Percentiles rank a stretch among this genome's conserved stretches.
Evolutionary conservation across 495 filamentous ascomycete genomes (phyloP).

Genomic region (Xanthoparmelia taractica): DNA sequence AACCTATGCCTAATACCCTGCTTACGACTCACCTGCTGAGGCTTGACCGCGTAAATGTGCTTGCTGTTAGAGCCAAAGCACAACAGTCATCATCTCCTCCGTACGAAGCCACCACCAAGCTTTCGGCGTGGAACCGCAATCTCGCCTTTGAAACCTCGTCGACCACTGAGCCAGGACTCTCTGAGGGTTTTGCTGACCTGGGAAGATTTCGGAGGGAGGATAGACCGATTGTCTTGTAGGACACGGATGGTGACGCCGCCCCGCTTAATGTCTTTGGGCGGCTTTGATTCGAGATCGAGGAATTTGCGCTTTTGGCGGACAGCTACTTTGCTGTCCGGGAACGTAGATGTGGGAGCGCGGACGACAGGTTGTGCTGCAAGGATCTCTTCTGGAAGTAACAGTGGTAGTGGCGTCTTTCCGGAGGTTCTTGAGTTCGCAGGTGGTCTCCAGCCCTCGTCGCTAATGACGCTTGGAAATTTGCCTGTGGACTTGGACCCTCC

Average conservation of each 20-base stretch:
- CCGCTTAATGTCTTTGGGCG: conserved; percentile 47
- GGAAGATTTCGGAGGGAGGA: conserved; percentile 46
- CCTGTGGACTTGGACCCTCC: not conserved
- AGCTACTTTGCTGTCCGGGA: conserved; percentile 27
- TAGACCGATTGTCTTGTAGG: conserved; percentile 36
- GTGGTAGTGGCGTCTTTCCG: conserved; percentile 34
- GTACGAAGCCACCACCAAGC: conserved; percentile 34
- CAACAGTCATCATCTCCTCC: not conserved
- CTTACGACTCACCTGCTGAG: not conserved
- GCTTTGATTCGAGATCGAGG: conserved; percentile 43
- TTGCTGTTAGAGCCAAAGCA: not conserved
- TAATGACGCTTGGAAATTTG: conserved; percentile 34
- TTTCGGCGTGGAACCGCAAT: conserved; percentile 27
- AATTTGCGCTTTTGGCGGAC: conserved; percentile 43
- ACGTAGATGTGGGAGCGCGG: conserved; percentile 38
- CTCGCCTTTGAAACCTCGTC: conserved; percentile 25
- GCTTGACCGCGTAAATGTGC: not conserved
- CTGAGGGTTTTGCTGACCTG: conserved; percentile 39
- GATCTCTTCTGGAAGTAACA: conserved; percentile 47
- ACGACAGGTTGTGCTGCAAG: conserved; percentile 39
- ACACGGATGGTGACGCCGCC: conserved; percentile 48
- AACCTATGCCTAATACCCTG: not conserved
- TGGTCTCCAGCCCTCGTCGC: conserved; percentile 12
- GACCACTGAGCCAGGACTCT: conserved; percentile 43
- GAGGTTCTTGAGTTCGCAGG: not conserved